Percentiles rank a stretch among this genome's conserved stretches.
Evolutionary conservation across 2,329 filamentous ascomycete genomes (phyloP).

Genomic region (Cytospora paraplurivora): DNA sequence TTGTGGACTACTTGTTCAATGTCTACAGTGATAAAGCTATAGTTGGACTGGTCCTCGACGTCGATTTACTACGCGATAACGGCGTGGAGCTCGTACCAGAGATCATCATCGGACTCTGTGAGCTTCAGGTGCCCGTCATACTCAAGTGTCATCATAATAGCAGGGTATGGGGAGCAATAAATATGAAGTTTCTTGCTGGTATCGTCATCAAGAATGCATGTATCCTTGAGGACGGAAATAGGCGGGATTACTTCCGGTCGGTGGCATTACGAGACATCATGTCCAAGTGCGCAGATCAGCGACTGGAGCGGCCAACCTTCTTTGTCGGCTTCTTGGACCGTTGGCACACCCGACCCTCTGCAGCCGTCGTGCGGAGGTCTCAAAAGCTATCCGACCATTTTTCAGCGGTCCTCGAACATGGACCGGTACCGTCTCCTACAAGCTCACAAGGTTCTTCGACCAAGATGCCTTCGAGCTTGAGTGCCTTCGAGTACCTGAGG

Average conservation of each 20-base stretch:
- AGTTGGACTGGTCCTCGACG: conserved; percentile 29
- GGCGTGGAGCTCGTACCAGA: conserved; percentile 9
- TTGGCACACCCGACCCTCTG: conserved; percentile 39
- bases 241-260: conserved; percentile 48
- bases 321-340: conserved; percentile 43
- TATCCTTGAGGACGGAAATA: conserved; percentile 43
- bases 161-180: conserved; percentile 31
- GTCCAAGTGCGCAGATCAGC: conserved; percentile 36
- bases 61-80: conserved; percentile 15
- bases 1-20: conserved; percentile 26
- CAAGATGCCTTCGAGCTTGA: conserved; percentile 32
- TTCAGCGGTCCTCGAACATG: conserved; percentile 40
- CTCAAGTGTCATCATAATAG: conserved; percentile 33
- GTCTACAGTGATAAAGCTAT: conserved; percentile 28
- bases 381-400: conserved; percentile 42
- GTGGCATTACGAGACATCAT: conserved; percentile 39
- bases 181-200: conserved; percentile 40
- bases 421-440: conserved; percentile 29
- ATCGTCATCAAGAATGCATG: conserved; percentile 46
- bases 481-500: conserved; percentile 42
- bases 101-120: conserved; percentile 27
- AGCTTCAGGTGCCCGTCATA: conserved; percentile 30
- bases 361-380: conserved; percentile 40
- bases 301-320: conserved; percentile 38
- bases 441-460: background rate